Evolutionary conservation across 495 filamentous ascomycete species (phyloP), one percentile per base, ranked within the genome.

Genomic region (Xylona heveae): DNA sequence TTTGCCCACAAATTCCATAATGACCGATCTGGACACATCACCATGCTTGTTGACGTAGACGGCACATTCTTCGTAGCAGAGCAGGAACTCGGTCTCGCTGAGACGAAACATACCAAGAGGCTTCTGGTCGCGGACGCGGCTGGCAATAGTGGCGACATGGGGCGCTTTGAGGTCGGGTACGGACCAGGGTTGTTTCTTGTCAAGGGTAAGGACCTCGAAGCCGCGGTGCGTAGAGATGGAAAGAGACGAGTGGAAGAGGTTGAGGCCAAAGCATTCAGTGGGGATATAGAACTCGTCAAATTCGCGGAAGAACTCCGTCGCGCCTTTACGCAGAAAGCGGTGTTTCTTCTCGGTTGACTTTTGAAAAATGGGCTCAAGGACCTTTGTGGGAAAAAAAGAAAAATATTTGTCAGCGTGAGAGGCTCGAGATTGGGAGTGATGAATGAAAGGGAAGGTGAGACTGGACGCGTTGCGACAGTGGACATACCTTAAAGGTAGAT

Each of bases 241-340:
- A 18, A 99, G 77, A 33, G 77, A 82, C 1, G 69, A 74, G 50
- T 93, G 80, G 65, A 95, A 95, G 28, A 99, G 68, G 54, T 94
- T 93, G 44, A 99, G 78, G 17, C 76, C 74, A 51, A 76, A 92
- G 46, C 79, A 88, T 47, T 99, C 88, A n/a, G 79, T 72, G 5
- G 88, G 85, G 41, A 99, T 85, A 54, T 94, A 99, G 53, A 99
- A 99, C 34, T 94, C 85, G 54, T 93, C 88, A 44, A 79, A 99
- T 44, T 95, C 88, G 38, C 90, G 73, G 70, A 94, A 95, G 48
- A 85, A 88, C 43, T 95, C 88, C 3, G 88, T 94, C 36, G 65
- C 71, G 8, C 82, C 80, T 1, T 66, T 55, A 19, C 67, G 63
- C 42, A 73, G 76, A 24, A 92, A 58, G 6, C 78, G 68, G 15